A percentile compares a stretch with the other conserved stretches of the same genome.
Conservation (phyloP, 2,329 filamentous ascomycete genomes). For the Colletotrichum musae region DNA sequence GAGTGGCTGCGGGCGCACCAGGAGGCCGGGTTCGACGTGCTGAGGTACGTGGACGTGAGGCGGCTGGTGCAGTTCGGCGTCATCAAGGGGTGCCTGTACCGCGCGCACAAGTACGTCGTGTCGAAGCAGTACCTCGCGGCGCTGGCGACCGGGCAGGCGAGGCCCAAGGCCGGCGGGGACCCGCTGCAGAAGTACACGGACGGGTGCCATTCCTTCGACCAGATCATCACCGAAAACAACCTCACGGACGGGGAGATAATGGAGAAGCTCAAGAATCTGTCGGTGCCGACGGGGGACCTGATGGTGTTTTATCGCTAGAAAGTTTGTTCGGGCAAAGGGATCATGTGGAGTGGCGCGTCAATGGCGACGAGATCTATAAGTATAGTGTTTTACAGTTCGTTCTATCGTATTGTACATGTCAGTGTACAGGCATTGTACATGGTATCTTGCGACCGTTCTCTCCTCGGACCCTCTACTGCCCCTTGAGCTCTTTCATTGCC, state of each 20-base stretch:
- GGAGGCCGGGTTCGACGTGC: conserved; percentile 73
- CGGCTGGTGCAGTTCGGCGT: conserved; percentile 95
- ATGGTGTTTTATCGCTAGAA: conserved; percentile 66
- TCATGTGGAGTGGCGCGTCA: not conserved
- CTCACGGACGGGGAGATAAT: conserved; percentile 79
- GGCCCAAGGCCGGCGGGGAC: conserved; percentile 58
- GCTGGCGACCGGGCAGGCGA: conserved; percentile 68
- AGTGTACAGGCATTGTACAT: conserved; percentile 34
- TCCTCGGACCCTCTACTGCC: conserved; percentile 9
- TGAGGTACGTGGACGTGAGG: conserved; percentile 86
- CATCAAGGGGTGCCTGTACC: conserved; percentile 94
- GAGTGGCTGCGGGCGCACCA: conserved; percentile 88
- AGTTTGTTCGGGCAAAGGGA: not conserved
- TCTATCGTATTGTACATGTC: conserved; percentile 36
- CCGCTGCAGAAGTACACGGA: conserved; percentile 79
- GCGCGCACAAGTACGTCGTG: conserved; percentile 92
- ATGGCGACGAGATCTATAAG: not conserved
- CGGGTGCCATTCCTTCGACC: conserved; percentile 83
- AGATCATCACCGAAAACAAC: conserved; percentile 84
- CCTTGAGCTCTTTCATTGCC: conserved; percentile 17
- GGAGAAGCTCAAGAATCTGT: conserved; percentile 74
- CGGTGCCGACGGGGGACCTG: conserved; percentile 66
- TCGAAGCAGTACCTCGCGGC: conserved; percentile 73
- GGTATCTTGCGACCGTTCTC: conserved; percentile 20
- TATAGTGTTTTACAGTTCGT: conserved; percentile 32